Percentiles rank a stretch among this genome's conserved stretches.
These are phyloP conservation scores for Umbelopsis ramanniana DNA, from an alignment of 192 early-diverging fungal species.

Conservation along the genomic window DNA sequence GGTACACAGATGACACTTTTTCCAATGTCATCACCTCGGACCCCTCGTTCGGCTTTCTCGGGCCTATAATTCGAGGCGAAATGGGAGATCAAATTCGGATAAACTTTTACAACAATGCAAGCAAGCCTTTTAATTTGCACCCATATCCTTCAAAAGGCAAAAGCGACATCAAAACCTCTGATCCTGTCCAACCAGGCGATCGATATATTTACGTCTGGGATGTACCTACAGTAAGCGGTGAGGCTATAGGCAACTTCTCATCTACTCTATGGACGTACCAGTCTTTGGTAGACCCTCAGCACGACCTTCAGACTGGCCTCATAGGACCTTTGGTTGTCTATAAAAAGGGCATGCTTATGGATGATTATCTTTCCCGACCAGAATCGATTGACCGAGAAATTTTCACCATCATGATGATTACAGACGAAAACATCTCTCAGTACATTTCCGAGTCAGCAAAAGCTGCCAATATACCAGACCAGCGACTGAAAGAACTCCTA, in stretches of 20 bases:
- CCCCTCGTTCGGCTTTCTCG: slow-evolving; percentile 35
- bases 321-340: slow-evolving; percentile 45
- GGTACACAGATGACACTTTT: slow-evolving; percentile 44
- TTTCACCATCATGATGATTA: slow-evolving; percentile 39
- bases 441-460: slow-evolving; percentile 28
- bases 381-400: slow-evolving; percentile 36
- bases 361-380: slow-evolving; percentile 3
- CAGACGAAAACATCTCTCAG: slow-evolving; percentile 33
- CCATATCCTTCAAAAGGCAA: slow-evolving; percentile 29
- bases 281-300: slow-evolving; percentile 31
- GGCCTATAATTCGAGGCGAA: slow-evolving; percentile 47
- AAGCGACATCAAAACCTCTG: background rate
- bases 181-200: slow-evolving; percentile 24
- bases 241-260: slow-evolving; percentile 33
- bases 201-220: slow-evolving; percentile 44
- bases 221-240: slow-evolving; percentile 19
- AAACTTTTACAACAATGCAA: slow-evolving; percentile 38
- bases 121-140: slow-evolving; percentile 36
- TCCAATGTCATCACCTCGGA: slow-evolving; percentile 36
- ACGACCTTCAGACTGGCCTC: slow-evolving; percentile 43
- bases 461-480: slow-evolving; percentile 18
- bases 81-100: slow-evolving; percentile 40
- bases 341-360: slow-evolving; percentile 28
- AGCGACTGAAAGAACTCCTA: background rate
- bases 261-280: slow-evolving; percentile 43